phyloP scores from a whole-genome alignment of 257 asterid genomes.

The Nicotiana tomentosiformis region DNA sequence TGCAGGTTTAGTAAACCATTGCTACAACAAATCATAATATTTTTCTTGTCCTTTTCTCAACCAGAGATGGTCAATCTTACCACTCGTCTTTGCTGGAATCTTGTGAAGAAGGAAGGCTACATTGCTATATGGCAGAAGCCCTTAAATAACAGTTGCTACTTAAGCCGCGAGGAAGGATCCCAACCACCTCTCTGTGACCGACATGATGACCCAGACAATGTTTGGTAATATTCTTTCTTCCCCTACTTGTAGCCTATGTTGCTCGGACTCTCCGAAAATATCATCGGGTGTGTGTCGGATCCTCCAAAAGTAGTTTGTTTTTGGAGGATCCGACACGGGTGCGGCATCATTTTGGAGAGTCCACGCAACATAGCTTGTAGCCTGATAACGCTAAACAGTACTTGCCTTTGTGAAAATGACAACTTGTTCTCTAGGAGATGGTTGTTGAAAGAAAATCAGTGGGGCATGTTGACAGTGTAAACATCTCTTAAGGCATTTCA shows the following conservation, averaged over 20 bases:
- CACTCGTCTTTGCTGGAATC: conserved; percentile 78
- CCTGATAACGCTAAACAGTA: background rate
- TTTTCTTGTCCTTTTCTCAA: conserved; percentile 4
- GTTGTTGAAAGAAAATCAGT: background rate
- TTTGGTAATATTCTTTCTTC: conserved; percentile 35
- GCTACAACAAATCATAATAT: background rate
- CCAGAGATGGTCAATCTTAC: conserved; percentile 88
- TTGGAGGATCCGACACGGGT: no score
- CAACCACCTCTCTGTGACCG: conserved; percentile 73
- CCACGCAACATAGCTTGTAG: background rate
- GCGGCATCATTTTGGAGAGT: no score
- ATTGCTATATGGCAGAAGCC: conserved; percentile 97
- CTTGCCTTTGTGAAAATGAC: background rate
- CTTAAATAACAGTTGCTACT: conserved; percentile 72
- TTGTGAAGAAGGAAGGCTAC: conserved; percentile 89
- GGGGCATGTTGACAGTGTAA: background rate
- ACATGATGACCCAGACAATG: conserved; percentile 79
- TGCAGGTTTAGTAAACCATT: background rate
- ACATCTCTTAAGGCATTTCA: background rate
- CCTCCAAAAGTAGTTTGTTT: no score
- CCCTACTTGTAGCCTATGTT: background rate
- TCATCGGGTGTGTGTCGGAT: no score
- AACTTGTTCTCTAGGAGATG: background rate
- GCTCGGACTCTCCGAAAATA: no score
- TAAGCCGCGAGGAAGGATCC: conserved; percentile 70